Evolutionary conservation across 106 monocot genomes (phyloP).

Genomic region (Amphibolis antarctica): DNA sequence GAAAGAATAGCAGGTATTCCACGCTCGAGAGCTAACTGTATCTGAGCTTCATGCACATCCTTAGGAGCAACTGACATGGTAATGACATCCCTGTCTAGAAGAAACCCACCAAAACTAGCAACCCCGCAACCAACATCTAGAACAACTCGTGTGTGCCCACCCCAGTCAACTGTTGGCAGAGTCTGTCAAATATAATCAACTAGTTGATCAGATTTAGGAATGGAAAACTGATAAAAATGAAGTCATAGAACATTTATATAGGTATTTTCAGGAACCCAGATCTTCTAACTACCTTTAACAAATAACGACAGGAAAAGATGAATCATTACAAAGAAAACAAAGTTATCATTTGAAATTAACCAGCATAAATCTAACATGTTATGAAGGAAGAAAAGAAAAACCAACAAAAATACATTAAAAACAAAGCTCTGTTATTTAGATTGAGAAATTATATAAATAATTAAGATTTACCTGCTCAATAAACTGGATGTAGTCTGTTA

Average conservation of each 20-base stretch:
- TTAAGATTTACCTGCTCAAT: conserved; percentile 51
- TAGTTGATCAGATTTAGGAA: neutral
- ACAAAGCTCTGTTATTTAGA: neutral
- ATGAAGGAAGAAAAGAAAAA: neutral
- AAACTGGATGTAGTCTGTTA: conserved; percentile 58
- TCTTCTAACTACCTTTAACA: neutral
- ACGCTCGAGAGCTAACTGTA: conserved; percentile 88
- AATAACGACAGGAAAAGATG: neutral
- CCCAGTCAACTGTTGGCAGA: conserved; percentile 62
- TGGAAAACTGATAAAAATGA: neutral
- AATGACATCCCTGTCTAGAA: conserved; percentile 58
- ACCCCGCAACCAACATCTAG: conserved; percentile 98
- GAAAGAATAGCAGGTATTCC: conserved; percentile 79
- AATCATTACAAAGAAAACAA: neutral
- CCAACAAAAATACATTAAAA: neutral
- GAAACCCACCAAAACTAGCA: conserved; percentile 87
- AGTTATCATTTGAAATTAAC: neutral
- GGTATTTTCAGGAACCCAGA: neutral
- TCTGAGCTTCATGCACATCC: conserved; percentile 93
- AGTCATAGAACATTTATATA: neutral
- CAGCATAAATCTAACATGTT: neutral
- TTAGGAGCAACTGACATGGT: conserved; percentile 90
- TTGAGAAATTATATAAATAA: too few relatives aligned
- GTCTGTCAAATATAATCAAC: conserved; percentile 24
- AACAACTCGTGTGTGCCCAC: conserved; percentile 64